These are phyloP conservation scores for Colletotrichum trifolii DNA, from an alignment of 2,329 filamentous ascomycete species.

Conservation along the genomic window DNA sequence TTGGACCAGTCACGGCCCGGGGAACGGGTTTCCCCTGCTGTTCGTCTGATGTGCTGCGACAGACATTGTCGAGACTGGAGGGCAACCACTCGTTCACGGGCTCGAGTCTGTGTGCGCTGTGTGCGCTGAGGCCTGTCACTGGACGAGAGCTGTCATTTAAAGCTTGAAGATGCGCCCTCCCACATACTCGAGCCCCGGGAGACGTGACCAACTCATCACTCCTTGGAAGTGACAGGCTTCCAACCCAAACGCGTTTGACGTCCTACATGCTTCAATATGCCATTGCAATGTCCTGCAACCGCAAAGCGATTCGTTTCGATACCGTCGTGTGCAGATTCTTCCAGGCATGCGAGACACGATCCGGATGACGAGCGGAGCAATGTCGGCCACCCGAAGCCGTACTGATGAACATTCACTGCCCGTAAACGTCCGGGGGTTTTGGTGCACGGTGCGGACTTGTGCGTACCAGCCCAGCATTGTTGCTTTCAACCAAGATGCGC, in stretches of 20 bases:
- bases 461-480: not conserved
- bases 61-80: slow-evolving; percentile 28
- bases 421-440: not conserved
- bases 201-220: slow-evolving; percentile 31
- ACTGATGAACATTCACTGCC: slow-evolving; percentile 14
- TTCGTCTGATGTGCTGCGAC: slow-evolving; percentile 38
- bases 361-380: slow-evolving; percentile 26
- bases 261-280: slow-evolving; percentile 34
- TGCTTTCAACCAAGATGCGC: too few relatives aligned
- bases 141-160: slow-evolving; percentile 28
- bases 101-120: slow-evolving; percentile 20
- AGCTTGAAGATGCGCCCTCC: slow-evolving; percentile 21
- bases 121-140: slow-evolving; percentile 27
- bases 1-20: slow-evolving; percentile 31
- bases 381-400: slow-evolving; percentile 2
- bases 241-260: slow-evolving; percentile 36
- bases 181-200: slow-evolving; percentile 23
- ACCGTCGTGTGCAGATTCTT: slow-evolving; percentile 16
- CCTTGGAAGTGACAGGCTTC: slow-evolving; percentile 1
- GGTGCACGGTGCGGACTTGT: slow-evolving; percentile 14
- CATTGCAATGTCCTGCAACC: slow-evolving; percentile 28
- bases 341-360: slow-evolving; percentile 23
- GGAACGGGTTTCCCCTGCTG: slow-evolving; percentile 30
- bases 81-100: slow-evolving; percentile 21
- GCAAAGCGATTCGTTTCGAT: slow-evolving; percentile 25